phyloP scores from a whole-genome alignment of 192 early-diverging fungal genomes.

The Mortierella alpina region DNA sequence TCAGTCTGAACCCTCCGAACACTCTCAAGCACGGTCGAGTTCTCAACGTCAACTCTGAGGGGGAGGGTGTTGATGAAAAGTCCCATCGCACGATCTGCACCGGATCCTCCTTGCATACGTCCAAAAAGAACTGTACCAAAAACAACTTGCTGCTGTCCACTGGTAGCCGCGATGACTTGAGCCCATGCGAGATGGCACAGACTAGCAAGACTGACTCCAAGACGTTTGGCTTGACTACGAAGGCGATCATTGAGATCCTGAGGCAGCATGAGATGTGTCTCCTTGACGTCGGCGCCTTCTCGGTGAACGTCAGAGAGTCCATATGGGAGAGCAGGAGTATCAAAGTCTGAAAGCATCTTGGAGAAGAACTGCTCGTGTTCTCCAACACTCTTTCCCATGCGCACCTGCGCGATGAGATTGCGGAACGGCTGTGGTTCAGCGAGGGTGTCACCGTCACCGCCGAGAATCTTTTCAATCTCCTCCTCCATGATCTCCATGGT shows the following conservation, averaged over 20 bases:
- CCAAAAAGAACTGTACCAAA: conserved; percentile 2
- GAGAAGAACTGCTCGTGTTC: neutral
- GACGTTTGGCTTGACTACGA: neutral
- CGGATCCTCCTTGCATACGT: neutral
- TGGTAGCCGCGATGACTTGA: conserved; percentile 5
- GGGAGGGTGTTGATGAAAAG: neutral
- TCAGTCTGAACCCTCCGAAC: neutral
- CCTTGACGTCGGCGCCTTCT: neutral
- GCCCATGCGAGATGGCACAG: too few species aligned
- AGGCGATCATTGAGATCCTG: neutral
- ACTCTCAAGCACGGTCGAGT: neutral
- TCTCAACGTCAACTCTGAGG: neutral
- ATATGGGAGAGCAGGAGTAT: conserved; percentile 2
- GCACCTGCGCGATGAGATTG: neutral
- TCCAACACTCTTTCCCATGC: neutral
- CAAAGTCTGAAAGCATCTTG: conserved; percentile 1
- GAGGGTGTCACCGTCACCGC: neutral
- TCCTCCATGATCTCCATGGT: neutral
- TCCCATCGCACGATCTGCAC: neutral
- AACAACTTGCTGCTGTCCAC: neutral
- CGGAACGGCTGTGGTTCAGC: neutral
- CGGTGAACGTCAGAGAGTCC: neutral
- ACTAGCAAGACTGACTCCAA: conserved; percentile 2
- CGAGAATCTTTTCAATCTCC: neutral
- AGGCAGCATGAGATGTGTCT: neutral